Percentiles rank a stretch among this genome's conserved stretches.
Evolutionary conservation across 768 basidiomycete species (phyloP).

Genomic region (Boletales sp.): DNA sequence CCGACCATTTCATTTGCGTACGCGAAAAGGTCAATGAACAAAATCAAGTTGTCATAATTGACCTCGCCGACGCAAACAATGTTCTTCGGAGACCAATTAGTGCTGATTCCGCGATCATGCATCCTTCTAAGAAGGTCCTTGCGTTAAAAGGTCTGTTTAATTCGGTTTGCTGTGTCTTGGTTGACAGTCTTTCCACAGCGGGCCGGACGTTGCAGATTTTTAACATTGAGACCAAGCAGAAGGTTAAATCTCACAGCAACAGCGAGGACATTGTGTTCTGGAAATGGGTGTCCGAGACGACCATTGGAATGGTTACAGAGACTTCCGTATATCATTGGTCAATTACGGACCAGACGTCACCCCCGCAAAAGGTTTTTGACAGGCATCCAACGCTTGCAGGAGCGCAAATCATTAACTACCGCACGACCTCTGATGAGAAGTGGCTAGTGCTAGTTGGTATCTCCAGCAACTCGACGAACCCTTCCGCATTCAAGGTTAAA

Average conservation of each 20-base stretch:
- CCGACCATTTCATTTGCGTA: constrained; percentile 97
- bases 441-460: constrained; percentile 98
- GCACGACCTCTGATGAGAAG: constrained; percentile 87
- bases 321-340: constrained; percentile 92
- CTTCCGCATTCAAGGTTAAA: constrained; percentile 97
- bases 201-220: constrained; percentile 94
- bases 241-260: constrained; percentile 93
- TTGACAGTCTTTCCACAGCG: constrained; percentile 46
- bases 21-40: constrained; percentile 93
- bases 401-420: constrained; percentile 98
- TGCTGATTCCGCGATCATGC: constrained; percentile 99
- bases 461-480: constrained; percentile 86
- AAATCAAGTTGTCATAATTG: constrained; percentile 98
- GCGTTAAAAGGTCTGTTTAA: constrained; percentile 73
- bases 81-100: constrained; percentile 93
- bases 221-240: constrained; percentile 96
- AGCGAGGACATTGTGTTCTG: constrained; percentile 96
- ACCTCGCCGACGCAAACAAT: constrained; percentile 97
- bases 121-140: constrained; percentile 93
- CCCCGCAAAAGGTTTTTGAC: constrained; percentile 93
- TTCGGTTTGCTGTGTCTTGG: not conserved
- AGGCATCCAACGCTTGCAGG: constrained; percentile 92
- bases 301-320: constrained; percentile 95
- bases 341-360: constrained; percentile 65
- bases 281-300: constrained; percentile 95